Evolutionary conservation across 2,329 filamentous ascomycete species (phyloP).

Genomic region (Stachybotrys chartarum): DNA sequence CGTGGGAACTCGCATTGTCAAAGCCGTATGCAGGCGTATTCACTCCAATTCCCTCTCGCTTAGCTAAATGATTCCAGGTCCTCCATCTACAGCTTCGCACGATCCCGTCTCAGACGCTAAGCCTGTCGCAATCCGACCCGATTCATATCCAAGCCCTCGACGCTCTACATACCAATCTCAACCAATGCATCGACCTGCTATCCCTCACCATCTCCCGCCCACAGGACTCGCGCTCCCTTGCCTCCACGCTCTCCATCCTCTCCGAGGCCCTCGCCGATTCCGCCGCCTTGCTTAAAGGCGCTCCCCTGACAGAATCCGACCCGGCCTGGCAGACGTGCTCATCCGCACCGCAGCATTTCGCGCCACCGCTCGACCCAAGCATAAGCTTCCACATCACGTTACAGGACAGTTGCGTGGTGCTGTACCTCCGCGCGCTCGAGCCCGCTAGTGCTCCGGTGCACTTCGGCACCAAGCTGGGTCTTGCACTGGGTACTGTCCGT

Average conservation of each 20-base stretch:
- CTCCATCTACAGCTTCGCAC: conserved; percentile 72
- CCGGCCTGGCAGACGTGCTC: conserved; percentile 37
- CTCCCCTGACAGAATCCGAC: conserved; percentile 29
- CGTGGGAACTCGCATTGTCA: conserved; percentile 83
- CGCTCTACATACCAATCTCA: conserved; percentile 68
- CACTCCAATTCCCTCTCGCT: conserved; percentile 1
- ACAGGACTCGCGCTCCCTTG: conserved; percentile 48
- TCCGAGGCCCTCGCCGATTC: conserved; percentile 47
- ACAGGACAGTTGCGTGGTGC: conserved; percentile 62
- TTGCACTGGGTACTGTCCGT: conserved; percentile 58
- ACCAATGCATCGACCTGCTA: conserved; percentile 75
- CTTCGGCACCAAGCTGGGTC: conserved; percentile 60
- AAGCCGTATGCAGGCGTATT: conserved; percentile 57
- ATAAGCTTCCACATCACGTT: conserved; percentile 71
- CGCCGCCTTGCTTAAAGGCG: conserved; percentile 48
- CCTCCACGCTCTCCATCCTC: conserved; percentile 49
- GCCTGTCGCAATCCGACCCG: conserved; percentile 38
- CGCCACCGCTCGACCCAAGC: conserved; percentile 41
- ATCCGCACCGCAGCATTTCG: conserved; percentile 35
- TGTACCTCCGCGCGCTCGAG: conserved; percentile 64
- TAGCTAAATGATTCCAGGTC: conserved; percentile 39
- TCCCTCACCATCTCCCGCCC: conserved; percentile 62
- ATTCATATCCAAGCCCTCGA: conserved; percentile 64
- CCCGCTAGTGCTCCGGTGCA: conserved; percentile 55
- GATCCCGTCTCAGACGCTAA: conserved; percentile 44